A percentile compares a stretch with the other conserved stretches of the same genome.
Conservation (phyloP, 176 grass and related monocot genomes). For the Musa itinerans region DNA sequence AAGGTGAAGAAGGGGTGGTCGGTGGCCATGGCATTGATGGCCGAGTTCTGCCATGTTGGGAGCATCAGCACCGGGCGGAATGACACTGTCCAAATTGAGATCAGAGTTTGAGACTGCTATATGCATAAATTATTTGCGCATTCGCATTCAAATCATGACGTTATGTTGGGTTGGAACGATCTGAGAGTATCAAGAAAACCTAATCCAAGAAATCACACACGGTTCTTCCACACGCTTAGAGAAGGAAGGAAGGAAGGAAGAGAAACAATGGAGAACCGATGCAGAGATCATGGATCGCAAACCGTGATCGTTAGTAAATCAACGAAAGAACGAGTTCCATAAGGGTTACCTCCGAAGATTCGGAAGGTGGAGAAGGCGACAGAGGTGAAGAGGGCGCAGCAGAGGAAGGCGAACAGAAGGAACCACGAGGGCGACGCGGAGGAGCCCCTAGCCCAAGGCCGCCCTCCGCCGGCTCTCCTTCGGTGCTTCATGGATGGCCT, state of each 20-base stretch:
- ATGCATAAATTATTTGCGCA: too few relatives aligned
- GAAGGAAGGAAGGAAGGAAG: not conserved
- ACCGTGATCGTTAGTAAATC: not conserved
- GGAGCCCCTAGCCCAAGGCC: not conserved
- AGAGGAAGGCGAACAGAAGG: slow-evolving; percentile 11
- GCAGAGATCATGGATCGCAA: not conserved
- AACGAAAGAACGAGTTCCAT: not conserved
- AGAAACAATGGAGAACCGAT: not conserved
- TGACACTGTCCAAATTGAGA: slow-evolving; percentile 33
- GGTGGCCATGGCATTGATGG: slow-evolving; percentile 42
- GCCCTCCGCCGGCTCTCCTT: slow-evolving; percentile 9
- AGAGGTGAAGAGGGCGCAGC: slow-evolving; percentile 9
- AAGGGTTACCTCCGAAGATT: slow-evolving; percentile 11
- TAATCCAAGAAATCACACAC: not conserved
- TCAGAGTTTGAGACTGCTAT: not conserved
- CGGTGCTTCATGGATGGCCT: slow-evolving; percentile 27
- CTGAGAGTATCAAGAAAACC: not conserved
- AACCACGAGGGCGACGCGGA: not conserved
- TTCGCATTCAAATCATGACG: too few relatives aligned
- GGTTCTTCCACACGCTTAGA: not conserved
- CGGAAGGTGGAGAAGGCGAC: slow-evolving; percentile 11
- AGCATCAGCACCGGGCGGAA: slow-evolving; percentile 59
- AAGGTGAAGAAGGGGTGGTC: slow-evolving; percentile 21
- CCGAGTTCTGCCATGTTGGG: slow-evolving; percentile 45
- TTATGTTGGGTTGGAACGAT: not conserved